phyloP scores from a whole-genome alignment of 192 early-diverging fungal species.

The Cladochytrium replicatum region DNA sequence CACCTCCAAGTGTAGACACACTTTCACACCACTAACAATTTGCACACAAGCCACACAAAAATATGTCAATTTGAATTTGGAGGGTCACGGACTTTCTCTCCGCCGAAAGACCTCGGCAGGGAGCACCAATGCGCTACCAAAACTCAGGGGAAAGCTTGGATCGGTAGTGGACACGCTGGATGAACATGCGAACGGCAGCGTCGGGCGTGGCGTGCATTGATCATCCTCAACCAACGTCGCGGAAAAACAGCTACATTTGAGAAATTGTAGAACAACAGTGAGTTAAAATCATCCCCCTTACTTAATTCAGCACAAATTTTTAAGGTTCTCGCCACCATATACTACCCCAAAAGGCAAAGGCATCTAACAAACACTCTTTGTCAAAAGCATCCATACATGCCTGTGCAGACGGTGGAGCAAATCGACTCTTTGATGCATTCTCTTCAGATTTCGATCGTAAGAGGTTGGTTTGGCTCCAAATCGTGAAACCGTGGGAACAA shows the following conservation, averaged over 20 bases:
- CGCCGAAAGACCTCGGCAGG: no score
- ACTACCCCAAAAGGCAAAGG: neutral
- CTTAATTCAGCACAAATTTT: conserved; percentile 14
- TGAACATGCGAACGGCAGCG: no score
- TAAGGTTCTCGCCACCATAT: conserved; percentile 23
- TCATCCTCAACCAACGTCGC: conserved; percentile 71
- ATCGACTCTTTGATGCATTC: conserved; percentile 67
- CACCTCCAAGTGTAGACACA: no score
- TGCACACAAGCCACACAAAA: no score
- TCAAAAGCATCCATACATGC: conserved; percentile 48
- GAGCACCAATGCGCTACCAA: no score
- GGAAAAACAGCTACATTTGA: conserved; percentile 6
- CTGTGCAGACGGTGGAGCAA: conserved; percentile 87
- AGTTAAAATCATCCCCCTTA: conserved; percentile 1
- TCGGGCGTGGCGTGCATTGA: no score
- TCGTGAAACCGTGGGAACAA: neutral
- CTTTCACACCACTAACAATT: no score
- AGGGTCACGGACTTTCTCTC: no score
- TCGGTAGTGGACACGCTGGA: no score
- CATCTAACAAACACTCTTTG: neutral
- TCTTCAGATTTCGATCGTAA: conserved; percentile 26
- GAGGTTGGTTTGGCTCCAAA: conserved; percentile 13
- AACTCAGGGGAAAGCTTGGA: no score
- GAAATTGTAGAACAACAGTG: conserved; percentile 16
- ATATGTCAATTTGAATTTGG: no score